Evolutionary conservation across 2,329 filamentous ascomycete species (phyloP).

Genomic region (Dothistroma pini): DNA sequence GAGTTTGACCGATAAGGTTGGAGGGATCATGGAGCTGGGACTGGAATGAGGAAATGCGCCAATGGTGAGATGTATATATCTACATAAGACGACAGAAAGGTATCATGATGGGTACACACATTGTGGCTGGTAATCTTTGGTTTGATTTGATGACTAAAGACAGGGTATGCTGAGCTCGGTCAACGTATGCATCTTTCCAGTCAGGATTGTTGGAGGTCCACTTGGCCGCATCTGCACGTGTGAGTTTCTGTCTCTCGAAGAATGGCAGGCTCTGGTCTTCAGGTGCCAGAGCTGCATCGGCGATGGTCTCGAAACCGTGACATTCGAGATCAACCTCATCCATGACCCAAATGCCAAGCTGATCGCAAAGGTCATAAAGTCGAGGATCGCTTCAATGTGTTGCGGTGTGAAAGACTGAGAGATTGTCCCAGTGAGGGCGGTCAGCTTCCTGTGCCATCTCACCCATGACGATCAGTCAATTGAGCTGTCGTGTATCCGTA

Average conservation of each 20-base stretch:
- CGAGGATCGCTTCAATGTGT: constrained; percentile 58
- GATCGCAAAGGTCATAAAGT: constrained; percentile 59
- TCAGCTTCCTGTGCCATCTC: constrained; percentile 33
- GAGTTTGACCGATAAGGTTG: background rate
- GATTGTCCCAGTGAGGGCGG: constrained; percentile 57
- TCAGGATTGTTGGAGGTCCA: constrained; percentile 59
- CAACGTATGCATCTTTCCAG: constrained; percentile 63
- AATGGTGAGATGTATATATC: background rate
- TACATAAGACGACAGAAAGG: background rate
- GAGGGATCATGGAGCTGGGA: constrained; percentile 2
- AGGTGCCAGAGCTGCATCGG: constrained; percentile 22
- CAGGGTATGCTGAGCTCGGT: too few species aligned
- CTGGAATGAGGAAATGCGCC: background rate
- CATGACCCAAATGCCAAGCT: constrained; percentile 65
- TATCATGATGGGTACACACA: background rate
- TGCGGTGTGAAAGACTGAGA: constrained; percentile 57
- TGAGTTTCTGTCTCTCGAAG: constrained; percentile 44
- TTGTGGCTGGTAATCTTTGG: background rate
- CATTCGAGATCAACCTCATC: constrained; percentile 52
- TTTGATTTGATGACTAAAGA: too few species aligned
- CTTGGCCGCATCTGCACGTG: constrained; percentile 52
- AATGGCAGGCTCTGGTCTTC: constrained; percentile 58
- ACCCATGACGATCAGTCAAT: constrained; percentile 8
- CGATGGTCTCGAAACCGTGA: constrained; percentile 42
- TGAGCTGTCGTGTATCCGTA: too few species aligned